These are phyloP conservation scores for Pycnococcus provasolii DNA, from an alignment of 139 green algal species.

Conservation along the genomic window DNA sequence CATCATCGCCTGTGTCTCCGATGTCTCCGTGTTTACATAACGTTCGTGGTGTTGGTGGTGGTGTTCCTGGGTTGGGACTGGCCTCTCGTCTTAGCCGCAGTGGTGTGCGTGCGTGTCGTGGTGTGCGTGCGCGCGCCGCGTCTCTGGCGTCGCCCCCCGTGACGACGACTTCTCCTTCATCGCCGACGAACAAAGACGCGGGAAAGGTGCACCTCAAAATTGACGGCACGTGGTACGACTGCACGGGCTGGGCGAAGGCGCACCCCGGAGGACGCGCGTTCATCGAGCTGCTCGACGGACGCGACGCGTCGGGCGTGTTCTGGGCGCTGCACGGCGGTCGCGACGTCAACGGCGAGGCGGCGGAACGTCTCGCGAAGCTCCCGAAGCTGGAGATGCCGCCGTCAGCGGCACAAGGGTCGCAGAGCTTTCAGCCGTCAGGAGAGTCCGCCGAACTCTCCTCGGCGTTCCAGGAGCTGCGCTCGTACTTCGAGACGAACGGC, in stretches of 20 bases:
- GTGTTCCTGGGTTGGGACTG: too few relatives aligned
- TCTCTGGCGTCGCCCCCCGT: too few relatives aligned
- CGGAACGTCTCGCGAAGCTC: conserved; percentile 17
- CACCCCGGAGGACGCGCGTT: conserved; percentile 24
- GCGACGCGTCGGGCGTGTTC: conserved; percentile 24
- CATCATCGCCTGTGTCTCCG: too few relatives aligned
- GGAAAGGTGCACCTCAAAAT: neutral
- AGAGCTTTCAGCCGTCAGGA: neutral
- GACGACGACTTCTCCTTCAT: too few relatives aligned
- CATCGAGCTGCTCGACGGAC: conserved; percentile 13
- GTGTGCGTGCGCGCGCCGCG: too few relatives aligned
- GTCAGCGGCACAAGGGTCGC: neutral
- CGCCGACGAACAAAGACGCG: neutral
- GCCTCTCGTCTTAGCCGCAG: too few relatives aligned
- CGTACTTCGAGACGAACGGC: conserved; percentile 18
- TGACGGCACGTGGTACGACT: conserved; percentile 28
- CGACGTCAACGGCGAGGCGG: conserved; percentile 13
- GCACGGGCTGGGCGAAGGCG: conserved; percentile 28
- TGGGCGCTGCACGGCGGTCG: conserved; percentile 26
- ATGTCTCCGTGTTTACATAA: too few relatives aligned
- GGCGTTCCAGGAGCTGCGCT: conserved; percentile 2
- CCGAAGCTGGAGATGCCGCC: conserved; percentile 13
- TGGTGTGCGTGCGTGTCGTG: too few relatives aligned
- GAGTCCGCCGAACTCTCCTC: neutral
- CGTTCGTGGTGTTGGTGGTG: too few relatives aligned